Percentiles rank a stretch among this genome's conserved stretches.
Evolutionary conservation across 2,329 filamentous ascomycete species (phyloP).

Genomic region (Aphanoascus verrucosus): DNA sequence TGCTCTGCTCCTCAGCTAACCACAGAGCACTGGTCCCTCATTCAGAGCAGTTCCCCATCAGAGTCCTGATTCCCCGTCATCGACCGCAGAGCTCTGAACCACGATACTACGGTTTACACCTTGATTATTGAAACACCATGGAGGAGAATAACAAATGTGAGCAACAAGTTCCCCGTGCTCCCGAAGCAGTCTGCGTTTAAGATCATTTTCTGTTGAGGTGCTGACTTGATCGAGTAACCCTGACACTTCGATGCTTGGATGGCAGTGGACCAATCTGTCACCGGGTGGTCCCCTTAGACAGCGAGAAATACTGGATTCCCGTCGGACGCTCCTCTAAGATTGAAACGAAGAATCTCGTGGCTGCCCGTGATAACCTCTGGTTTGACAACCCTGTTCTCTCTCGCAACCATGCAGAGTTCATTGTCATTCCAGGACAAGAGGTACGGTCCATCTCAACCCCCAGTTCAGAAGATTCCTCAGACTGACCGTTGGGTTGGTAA

Average conservation of each 20-base stretch:
- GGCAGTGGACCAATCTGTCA: background rate
- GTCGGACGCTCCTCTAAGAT: conserved; percentile 37
- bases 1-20: background rate
- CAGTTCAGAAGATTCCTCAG: background rate
- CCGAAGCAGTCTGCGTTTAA: too few relatives aligned
- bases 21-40: background rate
- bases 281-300: conserved; percentile 22
- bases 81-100: background rate
- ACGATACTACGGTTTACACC: background rate
- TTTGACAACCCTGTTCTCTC: conserved; percentile 42
- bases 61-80: background rate
- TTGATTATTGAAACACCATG: background rate
- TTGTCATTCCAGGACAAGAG: conserved; percentile 21
- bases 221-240: background rate
- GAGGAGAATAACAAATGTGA: background rate
- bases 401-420: conserved; percentile 35
- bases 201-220: background rate
- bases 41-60: background rate
- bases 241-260: background rate
- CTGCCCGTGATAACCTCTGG: conserved; percentile 32
- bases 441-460: conserved; percentile 16
- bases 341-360: conserved; percentile 27
- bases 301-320: conserved; percentile 21
- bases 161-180: too few relatives aligned
- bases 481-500: background rate